A percentile compares a stretch with the other conserved stretches of the same genome.
Evolutionary conservation across 352 stramenopile genomes (phyloP).

Genomic region (Phytophthora fragariae): DNA sequence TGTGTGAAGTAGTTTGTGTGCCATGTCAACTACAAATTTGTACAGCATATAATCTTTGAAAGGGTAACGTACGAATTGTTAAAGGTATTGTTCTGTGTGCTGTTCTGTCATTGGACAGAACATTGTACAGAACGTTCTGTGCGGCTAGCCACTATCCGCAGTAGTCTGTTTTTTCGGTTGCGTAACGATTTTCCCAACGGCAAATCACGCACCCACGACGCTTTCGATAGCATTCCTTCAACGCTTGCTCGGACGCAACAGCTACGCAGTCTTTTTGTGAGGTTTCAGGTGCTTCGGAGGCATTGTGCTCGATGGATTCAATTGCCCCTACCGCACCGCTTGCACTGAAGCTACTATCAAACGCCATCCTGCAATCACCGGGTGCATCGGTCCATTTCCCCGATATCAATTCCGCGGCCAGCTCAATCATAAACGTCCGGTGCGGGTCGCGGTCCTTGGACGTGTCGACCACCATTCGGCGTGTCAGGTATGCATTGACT

Average conservation of each 20-base stretch:
- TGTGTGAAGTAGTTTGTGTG: too few species aligned
- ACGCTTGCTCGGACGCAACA: background rate
- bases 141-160: too few species aligned
- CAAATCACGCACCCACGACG: background rate
- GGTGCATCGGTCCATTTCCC: background rate
- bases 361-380: background rate
- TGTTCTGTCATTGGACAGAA: too few species aligned
- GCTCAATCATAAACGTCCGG: background rate
- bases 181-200: background rate
- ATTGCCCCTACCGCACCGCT: too few species aligned
- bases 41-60: too few species aligned
- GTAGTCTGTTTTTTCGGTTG: background rate
- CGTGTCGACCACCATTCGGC: background rate
- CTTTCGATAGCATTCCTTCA: background rate
- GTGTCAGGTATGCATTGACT: background rate
- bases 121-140: too few species aligned
- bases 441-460: background rate
- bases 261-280: background rate
- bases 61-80: too few species aligned
- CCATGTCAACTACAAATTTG: too few species aligned
- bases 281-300: too few species aligned
- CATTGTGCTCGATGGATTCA: too few species aligned
- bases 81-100: too few species aligned
- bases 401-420: background rate
- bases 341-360: background rate